These are phyloP conservation scores for Nicotiana otophora DNA, from an alignment of 257 asterid genomes.

Conservation along the genomic window DNA sequence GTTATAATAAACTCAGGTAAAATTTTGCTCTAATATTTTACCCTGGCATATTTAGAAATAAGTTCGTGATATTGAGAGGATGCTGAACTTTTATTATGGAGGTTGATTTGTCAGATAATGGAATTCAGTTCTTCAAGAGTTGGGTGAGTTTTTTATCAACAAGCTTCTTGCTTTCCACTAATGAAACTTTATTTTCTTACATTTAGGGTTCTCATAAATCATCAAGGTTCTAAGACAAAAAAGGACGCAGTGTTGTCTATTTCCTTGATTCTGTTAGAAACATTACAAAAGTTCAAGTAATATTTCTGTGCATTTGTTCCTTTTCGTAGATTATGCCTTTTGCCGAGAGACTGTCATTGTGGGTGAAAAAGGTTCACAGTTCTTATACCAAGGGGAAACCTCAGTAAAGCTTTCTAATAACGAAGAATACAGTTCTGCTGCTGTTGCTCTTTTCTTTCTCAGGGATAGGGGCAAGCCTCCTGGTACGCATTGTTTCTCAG, in stretches of 20 bases:
- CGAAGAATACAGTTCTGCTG: constrained; percentile 22
- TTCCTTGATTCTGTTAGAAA: background rate
- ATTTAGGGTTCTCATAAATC: background rate
- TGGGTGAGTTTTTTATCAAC: constrained; percentile 50
- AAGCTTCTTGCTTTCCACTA: background rate
- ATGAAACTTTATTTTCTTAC: background rate
- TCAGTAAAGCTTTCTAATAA: background rate
- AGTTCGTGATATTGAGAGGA: background rate
- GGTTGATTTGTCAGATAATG: background rate
- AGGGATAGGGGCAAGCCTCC: constrained; percentile 44
- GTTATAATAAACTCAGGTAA: background rate
- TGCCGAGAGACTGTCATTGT: constrained; percentile 49
- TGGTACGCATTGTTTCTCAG: constrained; percentile 38
- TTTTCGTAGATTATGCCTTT: constrained; percentile 55
- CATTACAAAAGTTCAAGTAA: background rate
- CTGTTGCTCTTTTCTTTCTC: constrained; percentile 55
- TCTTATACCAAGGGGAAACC: constrained; percentile 35
- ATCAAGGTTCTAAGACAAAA: background rate
- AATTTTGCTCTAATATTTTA: background rate
- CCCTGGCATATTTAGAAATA: background rate
- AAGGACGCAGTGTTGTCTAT: background rate
- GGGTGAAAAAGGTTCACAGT: constrained; percentile 55
- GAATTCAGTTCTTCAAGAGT: constrained; percentile 35
- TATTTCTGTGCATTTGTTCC: background rate
- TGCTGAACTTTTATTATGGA: background rate